Evolutionary conservation across 352 stramenopile genomes (phyloP), one percentile per base, ranked within the genome.

Genomic region (Pythium rishiriense): DNA sequence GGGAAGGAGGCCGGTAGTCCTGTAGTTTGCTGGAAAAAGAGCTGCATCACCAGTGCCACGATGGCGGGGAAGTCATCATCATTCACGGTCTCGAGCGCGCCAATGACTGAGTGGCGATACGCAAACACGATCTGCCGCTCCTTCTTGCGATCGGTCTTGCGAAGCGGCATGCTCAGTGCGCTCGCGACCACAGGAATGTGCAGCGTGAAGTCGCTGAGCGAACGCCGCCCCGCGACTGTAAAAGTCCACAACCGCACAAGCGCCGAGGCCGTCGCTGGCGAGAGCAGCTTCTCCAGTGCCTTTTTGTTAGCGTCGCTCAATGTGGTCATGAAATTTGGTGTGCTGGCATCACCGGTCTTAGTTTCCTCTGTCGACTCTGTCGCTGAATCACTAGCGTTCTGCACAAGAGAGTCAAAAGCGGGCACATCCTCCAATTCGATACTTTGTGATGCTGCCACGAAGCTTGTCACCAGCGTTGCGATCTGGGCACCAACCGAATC

Each of bases 121-220:
- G 61, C 58, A 28, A 91, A 93, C 8, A 90, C 69, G 43, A 89
- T 58, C 28, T 91, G 80, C 9, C 82, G 79, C 72, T 95, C 85
- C 52, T 90, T 90, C 64, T 95, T 95, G 22, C 86, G 84, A 64
- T 95, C 86, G 22, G 85, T 61, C 59, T 93, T 95, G 21, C 75
- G 78, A 68, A 91, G 60, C 26, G 86, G 86, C 70, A 95, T 90
- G 59, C 77, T 88, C 66, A 95, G 46, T 14, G 74, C 78, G 9
- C 85, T 72, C 10, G 79, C 75, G 11, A 95, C 51, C 25, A 81
- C 70, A 3, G 73, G 69, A 1, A 95, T 53, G 46, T 93, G 82
- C 8, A 57, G 46, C 58, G 75, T 81, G 19, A 95, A 89, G 64
- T 92, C 85, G 19, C 51, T 58, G 5, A 94, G 50, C 24, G 83